Percentiles rank a stretch among this genome's conserved stretches.
phyloP scores from a whole-genome alignment of 2,329 filamentous ascomycete genomes.

The Xylariaceae sp. region DNA sequence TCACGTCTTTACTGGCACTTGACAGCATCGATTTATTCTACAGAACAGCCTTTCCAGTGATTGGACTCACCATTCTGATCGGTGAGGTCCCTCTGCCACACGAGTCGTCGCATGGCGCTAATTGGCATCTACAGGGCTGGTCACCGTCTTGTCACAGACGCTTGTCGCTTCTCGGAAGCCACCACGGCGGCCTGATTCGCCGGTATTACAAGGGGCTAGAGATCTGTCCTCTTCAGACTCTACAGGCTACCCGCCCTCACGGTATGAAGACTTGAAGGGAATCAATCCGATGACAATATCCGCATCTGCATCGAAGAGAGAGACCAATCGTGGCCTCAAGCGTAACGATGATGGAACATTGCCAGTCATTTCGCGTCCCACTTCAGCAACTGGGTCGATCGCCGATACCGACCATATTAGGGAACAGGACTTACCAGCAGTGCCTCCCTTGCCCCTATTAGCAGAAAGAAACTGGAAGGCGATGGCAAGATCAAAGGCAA shows the following conservation, averaged over 20 bases:
- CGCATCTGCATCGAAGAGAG: slow-evolving; percentile 31
- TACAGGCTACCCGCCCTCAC: slow-evolving; percentile 38
- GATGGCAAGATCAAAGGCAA: slow-evolving; percentile 20
- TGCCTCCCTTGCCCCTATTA: slow-evolving; percentile 9
- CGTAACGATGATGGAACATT: slow-evolving; percentile 25
- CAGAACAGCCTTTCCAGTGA: slow-evolving; percentile 46
- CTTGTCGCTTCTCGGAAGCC: slow-evolving; percentile 29
- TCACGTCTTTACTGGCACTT: slow-evolving; percentile 46
- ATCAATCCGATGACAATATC: slow-evolving; percentile 34
- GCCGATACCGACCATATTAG: too few species aligned
- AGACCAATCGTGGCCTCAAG: slow-evolving; percentile 4
- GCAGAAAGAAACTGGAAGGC: slow-evolving; percentile 1
- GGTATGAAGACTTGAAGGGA: slow-evolving; percentile 45
- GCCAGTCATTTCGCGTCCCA: slow-evolving; percentile 35
- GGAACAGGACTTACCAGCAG: slow-evolving; percentile 13
- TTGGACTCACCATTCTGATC: slow-evolving; percentile 44
- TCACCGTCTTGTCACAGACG: slow-evolving; percentile 36
- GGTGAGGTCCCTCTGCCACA: slow-evolving; percentile 36
- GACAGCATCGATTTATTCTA: slow-evolving; percentile 36
- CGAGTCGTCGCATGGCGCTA: slow-evolving; percentile 1
- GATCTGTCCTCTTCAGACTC: slow-evolving; percentile 40
- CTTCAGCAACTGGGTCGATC: slow-evolving; percentile 32
- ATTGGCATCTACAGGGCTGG: slow-evolving; percentile 30
- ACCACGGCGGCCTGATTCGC: slow-evolving; percentile 35
- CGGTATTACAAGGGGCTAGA: slow-evolving; percentile 34